Evolutionary conservation across 306 rosid genomes (phyloP), one percentile per base, ranked within the genome.

Genomic region (Argentina anserina): DNA sequence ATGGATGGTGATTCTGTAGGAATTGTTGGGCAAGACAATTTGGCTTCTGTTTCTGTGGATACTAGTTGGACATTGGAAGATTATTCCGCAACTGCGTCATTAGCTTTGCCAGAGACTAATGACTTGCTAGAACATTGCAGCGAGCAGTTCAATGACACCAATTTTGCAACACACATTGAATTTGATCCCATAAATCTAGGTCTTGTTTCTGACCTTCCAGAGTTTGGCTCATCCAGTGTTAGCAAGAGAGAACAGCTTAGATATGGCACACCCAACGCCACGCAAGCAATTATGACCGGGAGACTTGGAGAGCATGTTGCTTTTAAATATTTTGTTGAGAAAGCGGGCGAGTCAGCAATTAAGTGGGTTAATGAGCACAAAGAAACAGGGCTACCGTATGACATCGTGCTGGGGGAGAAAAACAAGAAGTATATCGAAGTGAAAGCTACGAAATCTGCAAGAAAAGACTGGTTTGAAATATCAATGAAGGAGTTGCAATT

Each of bases 401-500:
- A 94, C 78, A 26, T 94, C 18, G 76, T 88, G 26, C 40, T 94
- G 3, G 88, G 79, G 61, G 85, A 68, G 18, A 62, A 80, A 31
- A 75, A 63, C 26, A 46, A 2, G 73, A 89, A 87, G 80, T 91
- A 62, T 74, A 71, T 94, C 40, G 99, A 94, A 89, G 99, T 94
- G 63, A 94, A 94, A 79, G 81, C 99, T 58, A 91, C 97, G 7
- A 82, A 83, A 76, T 89, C 92, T 62, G 79, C 75, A 23, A 85
- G 75, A 74, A 91, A 94, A 75, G 97, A 94, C 80, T 94, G 99
- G 99, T 90, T 91, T 42, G 68, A 76, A 66, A 89, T 94, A 81
- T 76, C 99, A 18, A 12, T 26, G 28, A 89, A 82, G 56, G 99
- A 94, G 72, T 90, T 96, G 99, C 87, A 89, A 80, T 89, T 85